Conservation (phyloP, 1,139 yeast genomes). For the Hansenula anomala region DNA sequence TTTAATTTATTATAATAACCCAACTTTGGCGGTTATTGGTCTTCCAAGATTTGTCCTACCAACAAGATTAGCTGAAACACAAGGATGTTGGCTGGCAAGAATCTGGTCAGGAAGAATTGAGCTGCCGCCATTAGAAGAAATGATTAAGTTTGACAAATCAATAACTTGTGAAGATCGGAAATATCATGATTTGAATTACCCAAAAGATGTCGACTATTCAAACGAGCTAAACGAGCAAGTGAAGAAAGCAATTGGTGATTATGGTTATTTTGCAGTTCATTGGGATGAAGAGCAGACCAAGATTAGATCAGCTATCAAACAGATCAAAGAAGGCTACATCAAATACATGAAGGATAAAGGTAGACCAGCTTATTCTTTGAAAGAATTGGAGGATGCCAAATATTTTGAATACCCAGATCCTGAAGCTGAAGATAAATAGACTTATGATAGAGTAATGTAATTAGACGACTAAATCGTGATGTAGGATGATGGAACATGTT, state of each 20-base stretch:
- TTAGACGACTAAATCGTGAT: no score
- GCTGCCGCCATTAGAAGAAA: conserved; percentile 36
- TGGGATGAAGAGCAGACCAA: conserved; percentile 23
- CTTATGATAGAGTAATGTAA: no score
- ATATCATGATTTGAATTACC: conserved; percentile 22
- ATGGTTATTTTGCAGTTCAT: conserved; percentile 21
- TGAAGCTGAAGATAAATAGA: neutral
- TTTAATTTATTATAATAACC: conserved; percentile 44
- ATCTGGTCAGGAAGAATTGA: conserved; percentile 43
- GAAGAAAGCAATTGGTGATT: conserved; percentile 16
- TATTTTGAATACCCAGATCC: conserved; percentile 16
- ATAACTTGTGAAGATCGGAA: conserved; percentile 17
- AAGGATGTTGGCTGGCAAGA: conserved; percentile 51
- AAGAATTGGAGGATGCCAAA: conserved; percentile 17
- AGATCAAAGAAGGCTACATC: conserved; percentile 21
- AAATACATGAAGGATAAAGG: conserved; percentile 16
- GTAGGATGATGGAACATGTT: no score
- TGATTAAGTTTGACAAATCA: conserved; percentile 5
- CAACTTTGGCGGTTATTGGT: conserved; percentile 50
- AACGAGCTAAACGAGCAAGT: conserved; percentile 18
- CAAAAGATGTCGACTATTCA: conserved; percentile 22
- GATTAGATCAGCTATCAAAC: conserved; percentile 21
- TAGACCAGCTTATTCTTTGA: conserved; percentile 18
- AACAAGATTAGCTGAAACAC: conserved; percentile 54
- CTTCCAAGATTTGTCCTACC: conserved; percentile 55